These are phyloP conservation scores for Vanrija pseudolonga DNA, from an alignment of 1,284 basidiomycete species.

Conservation along the genomic window DNA sequence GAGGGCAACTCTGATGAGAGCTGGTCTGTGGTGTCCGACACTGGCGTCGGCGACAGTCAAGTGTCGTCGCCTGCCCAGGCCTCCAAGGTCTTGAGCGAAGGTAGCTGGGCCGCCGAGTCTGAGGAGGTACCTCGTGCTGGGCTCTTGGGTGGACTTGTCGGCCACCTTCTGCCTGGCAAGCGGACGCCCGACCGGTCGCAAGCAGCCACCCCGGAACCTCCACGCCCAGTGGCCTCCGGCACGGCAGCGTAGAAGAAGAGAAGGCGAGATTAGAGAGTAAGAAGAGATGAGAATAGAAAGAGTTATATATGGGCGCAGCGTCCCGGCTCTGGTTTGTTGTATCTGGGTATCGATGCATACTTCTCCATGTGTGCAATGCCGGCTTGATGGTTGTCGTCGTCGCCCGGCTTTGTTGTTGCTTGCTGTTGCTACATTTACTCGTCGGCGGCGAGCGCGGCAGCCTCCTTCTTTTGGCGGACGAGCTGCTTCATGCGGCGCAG, in stretches of 20 bases:
- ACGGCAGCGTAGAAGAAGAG: no score
- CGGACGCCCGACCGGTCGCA: background rate
- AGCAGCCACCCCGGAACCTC: background rate
- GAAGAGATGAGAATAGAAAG: no score
- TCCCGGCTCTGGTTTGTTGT: background rate
- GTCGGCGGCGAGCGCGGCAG: conserved; percentile 56
- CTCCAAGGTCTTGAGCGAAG: background rate
- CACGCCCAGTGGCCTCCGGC: background rate
- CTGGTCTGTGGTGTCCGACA: conserved; percentile 18
- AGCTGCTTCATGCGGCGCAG: conserved; percentile 77
- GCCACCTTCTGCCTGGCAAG: background rate
- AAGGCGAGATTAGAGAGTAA: background rate
- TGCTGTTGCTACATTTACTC: conserved; percentile 19
- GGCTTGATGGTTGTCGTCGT: background rate
- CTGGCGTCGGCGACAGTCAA: background rate
- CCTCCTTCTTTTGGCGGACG: conserved; percentile 65
- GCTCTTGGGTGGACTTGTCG: background rate
- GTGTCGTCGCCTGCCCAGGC: background rate
- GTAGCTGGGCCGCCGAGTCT: background rate
- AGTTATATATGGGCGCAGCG: background rate
- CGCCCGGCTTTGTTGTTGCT: conserved; percentile 2
- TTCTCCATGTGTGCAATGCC: background rate
- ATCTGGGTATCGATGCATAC: conserved; percentile 21
- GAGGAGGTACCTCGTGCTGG: background rate
- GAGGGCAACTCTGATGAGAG: conserved; percentile 14